A percentile compares a stretch with the other conserved stretches of the same genome.
Conservation (phyloP, 2,329 filamentous ascomycete species). For the Scortechinia acanthostroma region DNA sequence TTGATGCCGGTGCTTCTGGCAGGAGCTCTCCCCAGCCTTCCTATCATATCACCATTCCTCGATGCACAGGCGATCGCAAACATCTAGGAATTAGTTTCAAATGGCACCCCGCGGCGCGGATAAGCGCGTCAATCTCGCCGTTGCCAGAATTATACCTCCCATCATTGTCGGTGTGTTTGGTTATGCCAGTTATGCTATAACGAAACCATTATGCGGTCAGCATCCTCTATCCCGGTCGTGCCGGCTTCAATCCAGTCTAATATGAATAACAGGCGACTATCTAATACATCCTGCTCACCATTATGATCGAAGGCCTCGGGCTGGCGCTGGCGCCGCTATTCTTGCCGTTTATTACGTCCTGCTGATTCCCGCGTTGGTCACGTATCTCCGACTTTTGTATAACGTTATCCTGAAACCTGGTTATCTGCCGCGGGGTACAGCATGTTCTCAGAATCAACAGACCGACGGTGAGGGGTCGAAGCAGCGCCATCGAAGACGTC, state of each 20-base stretch:
- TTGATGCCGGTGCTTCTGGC: too few species aligned
- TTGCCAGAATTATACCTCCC: constrained; percentile 62
- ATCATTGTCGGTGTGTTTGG: constrained; percentile 59
- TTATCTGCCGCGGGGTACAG: constrained; percentile 58
- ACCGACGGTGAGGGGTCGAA: constrained; percentile 14
- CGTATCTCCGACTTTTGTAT: constrained; percentile 67
- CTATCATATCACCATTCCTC: too few species aligned
- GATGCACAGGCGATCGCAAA: too few species aligned
- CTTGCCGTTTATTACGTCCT: constrained; percentile 69
- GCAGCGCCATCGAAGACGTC: constrained; percentile 4
- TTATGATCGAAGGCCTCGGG: constrained; percentile 27
- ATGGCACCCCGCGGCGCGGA: too few species aligned
- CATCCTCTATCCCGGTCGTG: constrained; percentile 8
- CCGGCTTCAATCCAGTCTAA: constrained; percentile 4
- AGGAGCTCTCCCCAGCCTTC: too few species aligned
- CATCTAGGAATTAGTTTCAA: too few species aligned
- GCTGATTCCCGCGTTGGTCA: constrained; percentile 54
- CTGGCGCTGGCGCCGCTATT: constrained; percentile 58
- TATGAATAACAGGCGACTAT: constrained; percentile 53
- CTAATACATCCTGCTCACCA: constrained; percentile 43
- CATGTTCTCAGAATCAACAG: constrained; percentile 12
- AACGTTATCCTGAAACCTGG: constrained; percentile 67
- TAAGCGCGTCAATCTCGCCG: not conserved
- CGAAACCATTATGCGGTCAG: constrained; percentile 63
- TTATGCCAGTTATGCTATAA: constrained; percentile 67